phyloP scores from a whole-genome alignment of 768 basidiomycete species.

The Hydnum rufescens region DNA sequence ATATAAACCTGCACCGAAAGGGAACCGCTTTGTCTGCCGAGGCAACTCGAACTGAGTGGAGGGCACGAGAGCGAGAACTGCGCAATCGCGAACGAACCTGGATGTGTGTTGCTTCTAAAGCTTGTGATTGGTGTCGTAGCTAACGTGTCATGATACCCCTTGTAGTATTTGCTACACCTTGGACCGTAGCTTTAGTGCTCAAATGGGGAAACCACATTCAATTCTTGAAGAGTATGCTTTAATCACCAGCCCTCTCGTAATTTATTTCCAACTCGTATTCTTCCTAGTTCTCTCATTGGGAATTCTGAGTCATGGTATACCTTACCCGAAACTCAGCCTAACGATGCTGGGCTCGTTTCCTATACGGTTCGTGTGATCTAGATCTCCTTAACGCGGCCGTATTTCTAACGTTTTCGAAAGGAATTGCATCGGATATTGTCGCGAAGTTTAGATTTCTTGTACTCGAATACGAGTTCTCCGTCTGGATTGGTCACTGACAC shows the following conservation, averaged over 20 bases:
- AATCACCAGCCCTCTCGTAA: no score
- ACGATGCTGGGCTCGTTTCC: conserved; percentile 50
- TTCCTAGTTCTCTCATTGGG: no score
- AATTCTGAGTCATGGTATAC: conserved; percentile 58
- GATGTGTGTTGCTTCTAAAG: conserved; percentile 27
- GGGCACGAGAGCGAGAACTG: conserved; percentile 61
- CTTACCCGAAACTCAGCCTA: conserved; percentile 37
- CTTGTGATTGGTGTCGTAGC: neutral
- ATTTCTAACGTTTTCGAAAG: neutral
- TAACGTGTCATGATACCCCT: neutral
- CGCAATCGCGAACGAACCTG: conserved; percentile 92
- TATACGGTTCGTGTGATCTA: no score
- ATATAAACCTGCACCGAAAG: conserved; percentile 88
- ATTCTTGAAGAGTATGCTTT: conserved; percentile 89
- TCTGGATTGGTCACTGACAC: conserved; percentile 70
- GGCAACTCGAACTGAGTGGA: conserved; percentile 45
- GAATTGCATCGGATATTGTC: conserved; percentile 80
- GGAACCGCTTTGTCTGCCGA: conserved; percentile 29
- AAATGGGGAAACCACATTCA: conserved; percentile 91
- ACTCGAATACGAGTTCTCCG: conserved; percentile 56
- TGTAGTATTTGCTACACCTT: conserved; percentile 46
- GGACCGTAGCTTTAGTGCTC: conserved; percentile 79
- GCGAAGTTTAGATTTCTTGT: conserved; percentile 74
- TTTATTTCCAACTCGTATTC: no score
- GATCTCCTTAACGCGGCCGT: conserved; percentile 3